Base-by-base conservation (phyloP, 1,284 basidiomycete species). In the Ustilago trichophora region DNA sequence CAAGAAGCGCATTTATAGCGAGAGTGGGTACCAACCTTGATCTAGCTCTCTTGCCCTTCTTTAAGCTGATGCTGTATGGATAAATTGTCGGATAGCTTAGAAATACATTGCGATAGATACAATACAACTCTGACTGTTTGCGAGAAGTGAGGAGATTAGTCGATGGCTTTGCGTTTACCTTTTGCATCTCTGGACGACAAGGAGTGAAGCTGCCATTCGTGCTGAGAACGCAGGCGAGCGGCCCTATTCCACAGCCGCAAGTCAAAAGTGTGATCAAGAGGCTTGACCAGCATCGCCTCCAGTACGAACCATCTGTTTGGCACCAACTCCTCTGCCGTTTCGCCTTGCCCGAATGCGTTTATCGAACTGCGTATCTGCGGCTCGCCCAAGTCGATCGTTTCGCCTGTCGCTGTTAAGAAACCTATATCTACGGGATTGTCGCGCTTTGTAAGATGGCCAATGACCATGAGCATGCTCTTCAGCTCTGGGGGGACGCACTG, bases 1-100 rank as follows among this genome's bases (percentile, higher is more conserved):
- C 82, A 84, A 84, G 72, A 79, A 84, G 79, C 87, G 87, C 82
- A 91, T 93, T 89, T 91, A 76, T 25, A 45, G 57, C 11, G 69
- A 66, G 47, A 46, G 47, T 31, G 58, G 55, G 0, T 58, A 45
- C 22, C 22, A 37, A 50, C 52, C 52, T 18, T 59, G 29, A 31
- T 4, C 1, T 5, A 4, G 13, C 24, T 34, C 22, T 27, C 21
- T 5, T 27, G 16, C 0, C 34, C 9, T 34, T 32, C 9, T 16
- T 13, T 32, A n/a, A n/a, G n/a, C n/a, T n/a, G n/a, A n/a, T n/a
- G n/a, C n/a, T n/a, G n/a, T n/a, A n/a, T n/a, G n/a, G n/a, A n/a
- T n/a, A n/a, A n/a, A n/a, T n/a, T n/a, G n/a, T n/a, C n/a, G n/a
- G n/a, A n/a, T n/a, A n/a, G n/a, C n/a, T n/a, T n/a, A n/a, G n/a